phyloP scores from a whole-genome alignment of 768 basidiomycete species.

The Amylocystis lapponica region DNA sequence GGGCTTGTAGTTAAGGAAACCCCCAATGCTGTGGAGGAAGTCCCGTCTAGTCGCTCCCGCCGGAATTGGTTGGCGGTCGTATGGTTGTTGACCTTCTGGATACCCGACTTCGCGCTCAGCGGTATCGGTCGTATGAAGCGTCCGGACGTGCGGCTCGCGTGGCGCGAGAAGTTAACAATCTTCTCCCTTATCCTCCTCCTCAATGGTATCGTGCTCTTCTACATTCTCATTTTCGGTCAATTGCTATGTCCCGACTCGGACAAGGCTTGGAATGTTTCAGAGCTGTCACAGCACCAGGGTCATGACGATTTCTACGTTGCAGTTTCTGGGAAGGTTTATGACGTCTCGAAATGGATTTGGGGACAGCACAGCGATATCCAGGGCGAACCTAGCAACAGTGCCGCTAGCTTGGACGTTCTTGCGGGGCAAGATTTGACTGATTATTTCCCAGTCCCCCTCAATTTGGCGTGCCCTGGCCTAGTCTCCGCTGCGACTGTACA shows the following conservation, averaged over 20 bases:
- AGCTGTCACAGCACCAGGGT: constrained; percentile 70
- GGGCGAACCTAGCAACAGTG: constrained; percentile 55
- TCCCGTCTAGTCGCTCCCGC: constrained; percentile 66
- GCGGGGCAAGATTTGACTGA: constrained; percentile 82
- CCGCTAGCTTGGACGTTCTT: constrained; percentile 56
- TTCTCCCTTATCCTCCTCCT: constrained; percentile 80
- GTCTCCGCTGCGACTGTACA: constrained; percentile 74
- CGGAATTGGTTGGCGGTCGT: constrained; percentile 81
- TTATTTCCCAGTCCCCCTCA: constrained; percentile 82
- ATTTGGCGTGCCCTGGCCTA: constrained; percentile 65
- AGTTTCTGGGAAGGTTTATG: constrained; percentile 80
- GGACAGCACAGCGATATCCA: constrained; percentile 79
- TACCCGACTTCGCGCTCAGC: constrained; percentile 65
- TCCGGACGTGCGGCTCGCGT: constrained; percentile 84
- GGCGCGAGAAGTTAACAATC: constrained; percentile 91
- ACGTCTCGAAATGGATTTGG: constrained; percentile 73
- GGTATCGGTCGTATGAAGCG: constrained; percentile 86
- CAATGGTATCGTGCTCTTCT: constrained; percentile 78
- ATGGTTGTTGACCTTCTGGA: constrained; percentile 71
- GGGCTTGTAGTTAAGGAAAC: constrained; percentile 57
- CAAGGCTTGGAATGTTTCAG: constrained; percentile 73
- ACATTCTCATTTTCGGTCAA: constrained; percentile 80
- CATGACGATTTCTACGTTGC: constrained; percentile 77
- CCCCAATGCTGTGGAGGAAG: constrained; percentile 70
- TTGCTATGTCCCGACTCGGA: constrained; percentile 81